These are phyloP conservation scores for Hondaea fermentalgiana DNA, from an alignment of 108 stramenopile genomes.

Conservation along the genomic window DNA sequence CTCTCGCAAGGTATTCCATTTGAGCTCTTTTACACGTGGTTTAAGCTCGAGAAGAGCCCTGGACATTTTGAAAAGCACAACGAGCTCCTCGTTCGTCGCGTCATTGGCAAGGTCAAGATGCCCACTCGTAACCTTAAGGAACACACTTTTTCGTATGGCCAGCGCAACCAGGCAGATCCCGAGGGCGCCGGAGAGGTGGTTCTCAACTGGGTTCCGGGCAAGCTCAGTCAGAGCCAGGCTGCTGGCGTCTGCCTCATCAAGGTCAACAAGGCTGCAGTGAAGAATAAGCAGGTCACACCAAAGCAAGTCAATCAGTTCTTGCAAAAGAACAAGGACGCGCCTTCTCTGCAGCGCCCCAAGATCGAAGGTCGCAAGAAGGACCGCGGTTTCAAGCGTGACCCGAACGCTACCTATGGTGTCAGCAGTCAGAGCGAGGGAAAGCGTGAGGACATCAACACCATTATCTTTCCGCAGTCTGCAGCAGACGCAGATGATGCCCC, in stretches of 20 bases:
- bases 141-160: not conserved
- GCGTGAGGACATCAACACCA: not conserved
- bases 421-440: not conserved
- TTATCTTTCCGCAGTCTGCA: not conserved
- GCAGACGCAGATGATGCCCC: not conserved
- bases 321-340: not conserved
- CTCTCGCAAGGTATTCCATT: not conserved
- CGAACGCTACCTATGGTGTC: not conserved
- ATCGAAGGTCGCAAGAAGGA: not conserved
- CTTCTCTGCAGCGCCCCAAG: not conserved
- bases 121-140: not conserved
- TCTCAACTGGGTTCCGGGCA: not conserved
- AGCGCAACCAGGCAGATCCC: not conserved
- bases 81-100: conserved; percentile 5
- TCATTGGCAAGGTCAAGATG: conserved; percentile 20
- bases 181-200: conserved; percentile 8
- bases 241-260: not conserved
- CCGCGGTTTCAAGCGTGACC: not conserved
- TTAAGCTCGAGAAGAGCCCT: not conserved
- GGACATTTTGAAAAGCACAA: not conserved
- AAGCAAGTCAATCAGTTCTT: conserved; percentile 6
- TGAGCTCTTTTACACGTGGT: not conserved
- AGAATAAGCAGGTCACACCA: not conserved
- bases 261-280: not conserved
- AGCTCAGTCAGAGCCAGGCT: not conserved